Conservation (phyloP, 768 basidiomycete species). For the Clathrus columnatus region DNA sequence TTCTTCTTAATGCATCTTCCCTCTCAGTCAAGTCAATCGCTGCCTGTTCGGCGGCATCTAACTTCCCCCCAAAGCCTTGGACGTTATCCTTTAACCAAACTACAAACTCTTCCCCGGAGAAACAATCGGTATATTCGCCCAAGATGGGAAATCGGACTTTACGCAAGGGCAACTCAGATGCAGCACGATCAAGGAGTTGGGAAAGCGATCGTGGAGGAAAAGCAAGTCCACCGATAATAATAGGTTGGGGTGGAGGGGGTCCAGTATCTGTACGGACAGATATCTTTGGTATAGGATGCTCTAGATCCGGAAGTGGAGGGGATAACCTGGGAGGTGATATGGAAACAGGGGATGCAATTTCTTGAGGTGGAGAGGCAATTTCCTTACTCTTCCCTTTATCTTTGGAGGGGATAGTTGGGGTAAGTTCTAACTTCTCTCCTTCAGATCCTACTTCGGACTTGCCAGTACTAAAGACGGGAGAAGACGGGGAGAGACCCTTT, state of each 20-base stretch:
- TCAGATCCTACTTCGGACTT: slow-evolving; percentile 45
- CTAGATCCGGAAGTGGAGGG: slow-evolving; percentile 25
- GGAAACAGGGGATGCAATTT: slow-evolving; percentile 7
- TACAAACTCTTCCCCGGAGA: slow-evolving; percentile 84
- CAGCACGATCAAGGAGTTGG: slow-evolving; percentile 60
- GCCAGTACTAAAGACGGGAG: slow-evolving; percentile 4
- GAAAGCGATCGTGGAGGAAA: slow-evolving; percentile 59
- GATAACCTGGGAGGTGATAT: slow-evolving; percentile 34
- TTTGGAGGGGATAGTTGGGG: slow-evolving; percentile 36
- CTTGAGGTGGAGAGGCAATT: slow-evolving; percentile 21
- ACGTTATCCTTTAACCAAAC: slow-evolving; percentile 76
- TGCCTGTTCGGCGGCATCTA: slow-evolving; percentile 73
- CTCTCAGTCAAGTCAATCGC: slow-evolving; percentile 53
- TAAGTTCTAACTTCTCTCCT: slow-evolving; percentile 22
- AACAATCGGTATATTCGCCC: slow-evolving; percentile 79
- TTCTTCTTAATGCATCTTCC: slow-evolving; percentile 55
- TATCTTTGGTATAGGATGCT: slow-evolving; percentile 36
- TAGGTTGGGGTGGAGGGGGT: slow-evolving; percentile 39
- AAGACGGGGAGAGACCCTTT: slow-evolving; percentile 20
- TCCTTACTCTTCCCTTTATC: slow-evolving; percentile 81
- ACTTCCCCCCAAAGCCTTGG: slow-evolving; percentile 64
- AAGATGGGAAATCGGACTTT: slow-evolving; percentile 69
- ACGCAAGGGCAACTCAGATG: slow-evolving; percentile 59
- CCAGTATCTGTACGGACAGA: slow-evolving; percentile 28
- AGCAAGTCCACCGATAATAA: slow-evolving; percentile 69